Conservation (phyloP, 768 basidiomycete genomes). For the Amanita pseudoporphyria region DNA sequence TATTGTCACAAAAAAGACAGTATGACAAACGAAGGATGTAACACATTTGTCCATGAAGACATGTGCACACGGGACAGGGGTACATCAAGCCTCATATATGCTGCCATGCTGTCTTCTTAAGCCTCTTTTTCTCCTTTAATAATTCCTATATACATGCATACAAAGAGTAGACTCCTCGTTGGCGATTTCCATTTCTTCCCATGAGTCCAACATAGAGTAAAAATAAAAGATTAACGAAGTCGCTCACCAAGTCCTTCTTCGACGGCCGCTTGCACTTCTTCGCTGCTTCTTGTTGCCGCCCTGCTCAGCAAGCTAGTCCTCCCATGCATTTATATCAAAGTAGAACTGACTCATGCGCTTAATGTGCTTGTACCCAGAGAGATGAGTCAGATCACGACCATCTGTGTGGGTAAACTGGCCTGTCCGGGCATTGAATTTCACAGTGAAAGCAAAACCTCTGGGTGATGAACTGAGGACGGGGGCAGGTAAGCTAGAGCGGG, state of each 20-base stretch:
- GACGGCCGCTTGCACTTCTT: conserved; percentile 72
- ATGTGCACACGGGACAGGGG: no score
- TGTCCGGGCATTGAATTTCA: conserved; percentile 77
- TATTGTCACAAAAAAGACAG: no score
- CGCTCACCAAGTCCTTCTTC: conserved; percentile 76
- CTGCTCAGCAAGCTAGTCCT: conserved; percentile 49
- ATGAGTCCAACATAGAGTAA: conserved; percentile 1
- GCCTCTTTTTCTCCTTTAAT: conserved; percentile 72
- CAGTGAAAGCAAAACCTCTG: conserved; percentile 39
- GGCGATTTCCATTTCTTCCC: conserved; percentile 1
- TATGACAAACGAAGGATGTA: no score
- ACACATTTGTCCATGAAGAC: no score
- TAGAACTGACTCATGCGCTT: conserved; percentile 85
- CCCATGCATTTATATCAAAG: conserved; percentile 79
- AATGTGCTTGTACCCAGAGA: conserved; percentile 74
- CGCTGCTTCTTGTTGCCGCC: conserved; percentile 26
- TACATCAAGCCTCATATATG: conserved; percentile 61
- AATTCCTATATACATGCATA: conserved; percentile 44
- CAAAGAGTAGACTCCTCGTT: conserved; percentile 4
- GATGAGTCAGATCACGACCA: conserved; percentile 61
- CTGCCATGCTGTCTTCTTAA: conserved; percentile 84
- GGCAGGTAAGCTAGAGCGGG: conserved; percentile 75
- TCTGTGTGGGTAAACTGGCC: conserved; percentile 65
- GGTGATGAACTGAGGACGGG: conserved; percentile 44
- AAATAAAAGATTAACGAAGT: conserved; percentile 1